Evolutionary conservation across 805 yeast species (phyloP).

Genomic region (Gaillardinia entomophila): DNA sequence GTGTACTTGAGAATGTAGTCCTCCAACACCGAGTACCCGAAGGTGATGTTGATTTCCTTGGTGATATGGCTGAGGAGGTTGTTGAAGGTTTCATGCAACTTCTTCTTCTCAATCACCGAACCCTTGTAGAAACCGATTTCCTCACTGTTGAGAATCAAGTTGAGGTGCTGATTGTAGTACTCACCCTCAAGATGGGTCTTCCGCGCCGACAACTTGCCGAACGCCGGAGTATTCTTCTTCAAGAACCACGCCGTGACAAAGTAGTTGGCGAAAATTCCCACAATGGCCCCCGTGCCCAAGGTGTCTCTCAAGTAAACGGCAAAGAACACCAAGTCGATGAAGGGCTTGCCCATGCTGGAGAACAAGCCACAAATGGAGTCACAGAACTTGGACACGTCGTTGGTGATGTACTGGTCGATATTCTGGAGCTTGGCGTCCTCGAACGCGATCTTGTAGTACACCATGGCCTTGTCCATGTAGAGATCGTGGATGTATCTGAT

Average conservation of each 20-base stretch:
- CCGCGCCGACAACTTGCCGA: conserved; percentile 68
- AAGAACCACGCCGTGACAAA: conserved; percentile 71
- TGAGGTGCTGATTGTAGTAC: conserved; percentile 79
- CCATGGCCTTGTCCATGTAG: conserved; percentile 74
- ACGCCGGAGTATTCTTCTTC: conserved; percentile 74
- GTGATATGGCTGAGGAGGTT: conserved; percentile 49
- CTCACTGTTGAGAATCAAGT: conserved; percentile 82
- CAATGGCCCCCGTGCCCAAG: conserved; percentile 80
- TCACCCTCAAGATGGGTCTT: conserved; percentile 83
- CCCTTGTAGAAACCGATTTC: conserved; percentile 95
- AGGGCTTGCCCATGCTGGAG: conserved; percentile 87
- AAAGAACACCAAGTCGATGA: conserved; percentile 79
- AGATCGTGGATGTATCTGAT: conserved; percentile 86
- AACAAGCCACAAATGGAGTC: conserved; percentile 77
- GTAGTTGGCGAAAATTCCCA: conserved; percentile 78
- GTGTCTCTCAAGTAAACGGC: conserved; percentile 78
- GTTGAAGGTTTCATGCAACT: conserved; percentile 54
- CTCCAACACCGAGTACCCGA: conserved; percentile 69
- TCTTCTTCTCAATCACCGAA: conserved; percentile 65
- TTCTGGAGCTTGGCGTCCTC: conserved; percentile 53
- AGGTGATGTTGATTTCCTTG: conserved; percentile 51
- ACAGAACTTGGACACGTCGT: conserved; percentile 76
- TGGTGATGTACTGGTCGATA: conserved; percentile 82
- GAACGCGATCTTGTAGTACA: conserved; percentile 74
- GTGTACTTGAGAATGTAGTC: conserved; percentile 84